Evolutionary conservation across 1,284 basidiomycete species (phyloP).

Genomic region (Tranzscheliella williamsii): DNA sequence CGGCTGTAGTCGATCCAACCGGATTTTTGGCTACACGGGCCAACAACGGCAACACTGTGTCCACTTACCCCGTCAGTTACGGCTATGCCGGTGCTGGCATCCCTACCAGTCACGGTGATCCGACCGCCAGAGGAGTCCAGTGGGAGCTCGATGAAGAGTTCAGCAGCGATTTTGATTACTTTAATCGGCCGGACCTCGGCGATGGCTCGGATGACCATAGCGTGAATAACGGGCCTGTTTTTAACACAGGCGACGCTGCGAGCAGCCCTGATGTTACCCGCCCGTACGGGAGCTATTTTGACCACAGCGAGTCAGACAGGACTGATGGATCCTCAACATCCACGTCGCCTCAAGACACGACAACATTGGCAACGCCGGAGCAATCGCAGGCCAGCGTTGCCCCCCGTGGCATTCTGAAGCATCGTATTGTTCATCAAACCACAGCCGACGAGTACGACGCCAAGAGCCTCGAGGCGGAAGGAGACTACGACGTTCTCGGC

Average conservation of each 20-base stretch:
- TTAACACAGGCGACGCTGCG: conserved; percentile 44
- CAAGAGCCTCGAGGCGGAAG: conserved; percentile 25
- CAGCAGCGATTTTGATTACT: conserved; percentile 70
- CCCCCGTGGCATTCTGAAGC: conserved; percentile 47
- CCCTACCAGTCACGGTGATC: conserved; percentile 17
- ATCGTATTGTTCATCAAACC: conserved; percentile 26
- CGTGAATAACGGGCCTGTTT: conserved; percentile 30
- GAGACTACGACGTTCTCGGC: conserved; percentile 26
- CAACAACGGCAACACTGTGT: conserved; percentile 31
- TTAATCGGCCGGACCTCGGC: conserved; percentile 67
- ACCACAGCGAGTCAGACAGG: conserved; percentile 43
- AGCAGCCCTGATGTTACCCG: conserved; percentile 42
- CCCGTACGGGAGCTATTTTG: conserved; percentile 41
- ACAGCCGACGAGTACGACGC: conserved; percentile 25
- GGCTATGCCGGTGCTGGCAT: conserved; percentile 31
- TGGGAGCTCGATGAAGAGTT: conserved; percentile 63
- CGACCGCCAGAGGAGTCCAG: conserved; percentile 40
- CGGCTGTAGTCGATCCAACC: conserved; percentile 69
- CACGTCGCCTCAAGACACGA: conserved; percentile 41
- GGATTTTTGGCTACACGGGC: conserved; percentile 42
- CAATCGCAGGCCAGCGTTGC: conserved; percentile 36
- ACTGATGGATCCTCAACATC: conserved; percentile 35
- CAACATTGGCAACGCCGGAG: conserved; percentile 18
- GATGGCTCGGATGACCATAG: conserved; percentile 24
- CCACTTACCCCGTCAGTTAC: conserved; percentile 28